Percentiles rank a stretch among this genome's conserved stretches.
Evolutionary conservation across 2,329 filamentous ascomycete genomes (phyloP).

Genomic region (Beauveria rudraprayagi): DNA sequence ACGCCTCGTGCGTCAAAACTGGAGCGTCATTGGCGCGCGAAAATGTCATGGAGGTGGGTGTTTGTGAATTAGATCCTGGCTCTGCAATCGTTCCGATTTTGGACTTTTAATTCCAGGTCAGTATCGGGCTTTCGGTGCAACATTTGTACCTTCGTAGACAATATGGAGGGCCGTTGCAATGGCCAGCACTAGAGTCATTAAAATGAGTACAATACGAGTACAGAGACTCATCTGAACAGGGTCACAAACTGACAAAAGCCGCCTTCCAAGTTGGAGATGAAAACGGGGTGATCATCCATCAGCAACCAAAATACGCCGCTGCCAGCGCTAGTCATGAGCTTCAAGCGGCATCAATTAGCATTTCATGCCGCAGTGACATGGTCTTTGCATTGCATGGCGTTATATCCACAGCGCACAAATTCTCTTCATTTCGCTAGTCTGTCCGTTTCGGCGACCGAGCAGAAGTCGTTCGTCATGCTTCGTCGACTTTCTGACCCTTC

Average conservation of each 20-base stretch:
- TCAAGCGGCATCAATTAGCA: not conserved
- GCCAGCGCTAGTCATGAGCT: not conserved
- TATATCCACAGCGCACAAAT: not conserved
- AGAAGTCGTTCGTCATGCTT: not conserved
- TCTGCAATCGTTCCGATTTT: not conserved
- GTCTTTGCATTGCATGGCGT: not conserved
- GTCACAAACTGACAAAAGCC: not conserved
- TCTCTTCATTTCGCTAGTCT: not conserved
- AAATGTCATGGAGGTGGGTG: not conserved
- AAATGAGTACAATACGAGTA: too few relatives aligned
- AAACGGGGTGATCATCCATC: not conserved
- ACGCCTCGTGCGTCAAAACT: slow-evolving; percentile 4
- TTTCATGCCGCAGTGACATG: not conserved
- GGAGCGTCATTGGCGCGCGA: not conserved
- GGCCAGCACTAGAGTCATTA: not conserved
- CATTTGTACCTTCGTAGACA: too few relatives aligned
- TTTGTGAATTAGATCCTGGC: not conserved
- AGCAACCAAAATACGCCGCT: not conserved
- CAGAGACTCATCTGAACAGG: too few relatives aligned
- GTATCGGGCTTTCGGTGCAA: not conserved
- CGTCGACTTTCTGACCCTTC: not conserved
- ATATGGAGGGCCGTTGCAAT: not conserved
- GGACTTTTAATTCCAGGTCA: not conserved
- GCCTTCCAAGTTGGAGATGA: not conserved
- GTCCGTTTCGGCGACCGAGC: slow-evolving; percentile 1